Percentiles rank a stretch among this genome's conserved stretches.
Conservation (phyloP, 2,329 filamentous ascomycete species). For the Bipolaris cookei region DNA sequence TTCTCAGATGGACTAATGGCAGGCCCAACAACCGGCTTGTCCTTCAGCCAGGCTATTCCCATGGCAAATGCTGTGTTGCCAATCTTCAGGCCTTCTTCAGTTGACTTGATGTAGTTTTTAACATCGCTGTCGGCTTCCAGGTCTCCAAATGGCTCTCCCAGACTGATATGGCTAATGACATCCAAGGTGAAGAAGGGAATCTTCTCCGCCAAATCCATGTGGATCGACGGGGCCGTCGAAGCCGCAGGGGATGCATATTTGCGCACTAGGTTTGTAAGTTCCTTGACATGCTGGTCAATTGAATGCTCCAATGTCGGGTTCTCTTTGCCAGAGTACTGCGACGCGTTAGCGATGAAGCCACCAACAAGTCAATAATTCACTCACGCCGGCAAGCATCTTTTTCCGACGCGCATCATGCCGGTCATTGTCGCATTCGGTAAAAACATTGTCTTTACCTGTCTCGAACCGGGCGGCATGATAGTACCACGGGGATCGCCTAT, state of each 20-base stretch:
- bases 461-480: constrained; percentile 58
- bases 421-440: constrained; percentile 58
- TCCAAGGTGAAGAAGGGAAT: constrained; percentile 62
- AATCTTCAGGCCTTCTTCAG: constrained; percentile 45
- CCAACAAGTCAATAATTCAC: background rate
- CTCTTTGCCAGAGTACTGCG: constrained; percentile 62
- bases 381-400: constrained; percentile 59
- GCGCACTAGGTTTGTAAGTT: constrained; percentile 58
- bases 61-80: constrained; percentile 37
- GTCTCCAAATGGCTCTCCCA: constrained; percentile 61
- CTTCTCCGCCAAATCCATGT: constrained; percentile 57
- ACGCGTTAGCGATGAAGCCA: constrained; percentile 6
- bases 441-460: constrained; percentile 61
- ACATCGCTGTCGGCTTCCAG: constrained; percentile 59
- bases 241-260: constrained; percentile 50
- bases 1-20: constrained; percentile 48
- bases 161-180: constrained; percentile 61
- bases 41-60: constrained; percentile 36
- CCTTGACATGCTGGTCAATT: constrained; percentile 57
- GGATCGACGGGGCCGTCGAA: constrained; percentile 35
- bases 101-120: constrained; percentile 55
- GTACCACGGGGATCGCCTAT: constrained; percentile 49
- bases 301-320: constrained; percentile 58
- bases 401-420: constrained; percentile 53
- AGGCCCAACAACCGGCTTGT: constrained; percentile 33